Percentiles rank a stretch among this genome's conserved stretches.
Conservation (phyloP, 1,284 basidiomycete genomes). For the Trametes hirsuta region DNA sequence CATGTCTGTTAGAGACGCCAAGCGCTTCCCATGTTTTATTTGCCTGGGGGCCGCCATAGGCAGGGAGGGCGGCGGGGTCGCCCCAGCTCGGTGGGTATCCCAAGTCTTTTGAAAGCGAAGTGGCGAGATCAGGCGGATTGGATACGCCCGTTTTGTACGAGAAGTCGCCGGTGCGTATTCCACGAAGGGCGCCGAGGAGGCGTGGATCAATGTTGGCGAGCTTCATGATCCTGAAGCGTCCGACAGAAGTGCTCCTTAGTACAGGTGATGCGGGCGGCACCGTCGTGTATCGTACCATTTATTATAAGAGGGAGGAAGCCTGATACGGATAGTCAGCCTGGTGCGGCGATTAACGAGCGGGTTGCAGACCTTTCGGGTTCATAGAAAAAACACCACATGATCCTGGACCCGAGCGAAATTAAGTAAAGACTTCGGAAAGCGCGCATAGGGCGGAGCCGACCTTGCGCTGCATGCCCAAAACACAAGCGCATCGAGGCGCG, state of each 20-base stretch:
- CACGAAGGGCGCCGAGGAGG: conserved; percentile 55
- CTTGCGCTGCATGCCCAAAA: conserved; percentile 79
- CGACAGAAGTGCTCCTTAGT: not conserved
- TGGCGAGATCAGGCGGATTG: conserved; percentile 43
- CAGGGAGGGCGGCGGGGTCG: conserved; percentile 58
- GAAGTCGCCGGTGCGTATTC: conserved; percentile 56
- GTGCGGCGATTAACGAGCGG: not conserved
- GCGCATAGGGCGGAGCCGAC: conserved; percentile 40
- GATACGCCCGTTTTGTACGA: conserved; percentile 54
- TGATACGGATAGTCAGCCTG: conserved; percentile 30
- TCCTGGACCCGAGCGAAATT: conserved; percentile 44
- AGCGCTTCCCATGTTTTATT: conserved; percentile 55
- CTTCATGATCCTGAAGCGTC: conserved; percentile 55
- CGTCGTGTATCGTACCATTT: conserved; percentile 50
- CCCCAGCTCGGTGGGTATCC: conserved; percentile 66
- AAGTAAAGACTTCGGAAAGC: not conserved
- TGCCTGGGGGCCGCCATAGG: conserved; percentile 57
- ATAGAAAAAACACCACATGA: conserved; percentile 87
- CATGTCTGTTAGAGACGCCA: conserved; percentile 50
- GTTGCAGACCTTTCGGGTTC: conserved; percentile 60
- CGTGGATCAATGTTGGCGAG: conserved; percentile 69
- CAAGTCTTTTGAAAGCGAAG: conserved; percentile 52
- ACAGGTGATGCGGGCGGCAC: not conserved
- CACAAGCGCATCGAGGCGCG: conserved; percentile 62
- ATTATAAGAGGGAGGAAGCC: conserved; percentile 72